These are phyloP conservation scores for Ascochyta clinopodiicola DNA, from an alignment of 2,329 filamentous ascomycete species.

Conservation along the genomic window DNA sequence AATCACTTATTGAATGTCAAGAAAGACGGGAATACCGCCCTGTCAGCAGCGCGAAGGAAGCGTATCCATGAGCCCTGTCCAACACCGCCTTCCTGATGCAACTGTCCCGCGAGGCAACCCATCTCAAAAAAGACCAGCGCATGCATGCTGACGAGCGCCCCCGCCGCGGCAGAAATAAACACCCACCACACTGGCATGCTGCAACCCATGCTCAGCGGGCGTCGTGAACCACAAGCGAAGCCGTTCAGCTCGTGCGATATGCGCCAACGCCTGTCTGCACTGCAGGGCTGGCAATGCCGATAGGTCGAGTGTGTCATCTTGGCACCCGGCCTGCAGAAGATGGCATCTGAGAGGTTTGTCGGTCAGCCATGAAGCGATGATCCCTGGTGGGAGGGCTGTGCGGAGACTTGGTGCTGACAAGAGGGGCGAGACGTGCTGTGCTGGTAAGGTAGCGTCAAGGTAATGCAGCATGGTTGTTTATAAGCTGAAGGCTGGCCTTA, in stretches of 20 bases:
- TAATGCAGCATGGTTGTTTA: slow-evolving; percentile 5
- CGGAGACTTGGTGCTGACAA: slow-evolving; percentile 16
- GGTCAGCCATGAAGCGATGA: slow-evolving; percentile 9
- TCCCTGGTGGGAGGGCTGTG: slow-evolving; percentile 13
- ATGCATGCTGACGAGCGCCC: slow-evolving; percentile 12
- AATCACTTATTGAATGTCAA: neutral
- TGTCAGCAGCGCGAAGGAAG: slow-evolving; percentile 7
- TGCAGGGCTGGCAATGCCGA: neutral
- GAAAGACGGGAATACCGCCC: neutral
- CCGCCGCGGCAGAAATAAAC: slow-evolving; percentile 5
- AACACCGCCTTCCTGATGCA: slow-evolving; percentile 10
- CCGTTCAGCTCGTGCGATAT: slow-evolving; percentile 12
- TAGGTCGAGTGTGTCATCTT: neutral
- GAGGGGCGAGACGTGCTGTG: slow-evolving; percentile 10
- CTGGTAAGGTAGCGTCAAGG: slow-evolving; percentile 1
- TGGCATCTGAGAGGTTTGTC: slow-evolving; percentile 10
- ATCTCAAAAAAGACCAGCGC: slow-evolving; percentile 5
- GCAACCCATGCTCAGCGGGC: slow-evolving; percentile 1
- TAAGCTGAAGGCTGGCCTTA: slow-evolving; percentile 12
- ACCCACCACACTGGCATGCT: neutral
- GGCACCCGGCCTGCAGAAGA: neutral
- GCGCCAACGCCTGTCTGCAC: slow-evolving; percentile 11
- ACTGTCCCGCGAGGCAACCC: slow-evolving; percentile 1
- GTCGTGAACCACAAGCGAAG: slow-evolving; percentile 12
- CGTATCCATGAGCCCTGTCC: neutral